Percentiles rank a stretch among this genome's conserved stretches.
Conservation (phyloP, 2,329 filamentous ascomycete genomes). For the Beauveria varroae region DNA sequence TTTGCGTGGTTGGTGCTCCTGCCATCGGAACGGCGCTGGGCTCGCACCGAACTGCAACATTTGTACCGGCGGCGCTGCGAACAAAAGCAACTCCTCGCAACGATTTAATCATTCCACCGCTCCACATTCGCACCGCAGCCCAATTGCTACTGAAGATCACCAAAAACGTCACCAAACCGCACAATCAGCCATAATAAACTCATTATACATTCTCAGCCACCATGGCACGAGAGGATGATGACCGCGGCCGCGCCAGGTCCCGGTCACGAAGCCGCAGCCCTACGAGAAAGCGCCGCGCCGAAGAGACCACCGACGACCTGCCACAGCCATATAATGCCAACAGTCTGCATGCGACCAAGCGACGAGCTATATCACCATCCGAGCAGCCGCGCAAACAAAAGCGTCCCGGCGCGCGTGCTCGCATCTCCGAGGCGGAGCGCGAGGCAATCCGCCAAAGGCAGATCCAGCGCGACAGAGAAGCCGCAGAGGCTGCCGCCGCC, state of each 20-base stretch:
- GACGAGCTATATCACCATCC: constrained; percentile 48
- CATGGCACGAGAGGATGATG: constrained; percentile 12
- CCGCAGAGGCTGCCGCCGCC: constrained; percentile 28
- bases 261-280: constrained; percentile 12
- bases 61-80: not conserved
- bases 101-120: not conserved
- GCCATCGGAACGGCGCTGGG: not conserved
- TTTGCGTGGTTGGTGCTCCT: not conserved
- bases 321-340: constrained; percentile 56
- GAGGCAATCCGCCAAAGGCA: constrained; percentile 60
- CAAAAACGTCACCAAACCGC: not conserved
- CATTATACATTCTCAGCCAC: not conserved
- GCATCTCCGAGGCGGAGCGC: constrained; percentile 59
- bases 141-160: not conserved
- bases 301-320: constrained; percentile 33
- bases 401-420: constrained; percentile 57
- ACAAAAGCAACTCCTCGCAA: not conserved
- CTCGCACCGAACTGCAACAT: not conserved
- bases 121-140: not conserved
- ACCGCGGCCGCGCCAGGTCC: not conserved
- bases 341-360: constrained; percentile 50
- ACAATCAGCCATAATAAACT: not conserved
- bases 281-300: constrained; percentile 23
- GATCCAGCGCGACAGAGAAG: constrained; percentile 45
- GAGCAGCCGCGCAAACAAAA: constrained; percentile 58